A percentile compares a stretch with the other conserved stretches of the same genome.
phyloP scores from a whole-genome alignment of 768 basidiomycete species.

The Erythrobasidium yunnanense region DNA sequence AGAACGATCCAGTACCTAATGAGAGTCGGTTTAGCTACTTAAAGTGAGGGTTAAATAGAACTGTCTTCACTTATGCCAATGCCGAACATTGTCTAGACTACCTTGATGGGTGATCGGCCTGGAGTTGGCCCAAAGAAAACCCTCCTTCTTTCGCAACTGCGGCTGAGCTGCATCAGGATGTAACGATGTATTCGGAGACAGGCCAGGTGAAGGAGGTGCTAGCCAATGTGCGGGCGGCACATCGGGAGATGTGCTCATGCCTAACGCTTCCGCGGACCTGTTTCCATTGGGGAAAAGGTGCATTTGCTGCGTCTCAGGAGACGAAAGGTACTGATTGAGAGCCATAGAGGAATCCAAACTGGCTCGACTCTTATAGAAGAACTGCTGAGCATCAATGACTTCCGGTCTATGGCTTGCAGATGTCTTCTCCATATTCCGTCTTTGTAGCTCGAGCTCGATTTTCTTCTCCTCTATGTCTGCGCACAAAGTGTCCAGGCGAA shows the following conservation, averaged over 20 bases:
- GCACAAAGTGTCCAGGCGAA: conserved; percentile 4
- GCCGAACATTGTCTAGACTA: conserved; percentile 25
- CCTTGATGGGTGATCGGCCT: conserved; percentile 28
- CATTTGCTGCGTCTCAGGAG: background rate
- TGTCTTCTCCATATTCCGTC: background rate
- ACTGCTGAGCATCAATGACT: conserved; percentile 13
- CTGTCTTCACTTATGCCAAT: conserved; percentile 26
- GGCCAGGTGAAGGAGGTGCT: background rate
- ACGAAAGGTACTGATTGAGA: background rate
- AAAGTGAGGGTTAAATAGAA: background rate
- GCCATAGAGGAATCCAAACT: background rate
- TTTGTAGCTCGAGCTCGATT: background rate
- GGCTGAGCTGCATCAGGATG: background rate
- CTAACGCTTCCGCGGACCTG: background rate
- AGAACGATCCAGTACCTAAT: conserved; percentile 30
- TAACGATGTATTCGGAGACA: too few relatives aligned
- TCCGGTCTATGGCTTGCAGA: conserved; percentile 8
- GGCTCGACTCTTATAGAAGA: background rate
- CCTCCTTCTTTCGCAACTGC: conserved; percentile 31
- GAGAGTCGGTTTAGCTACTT: background rate
- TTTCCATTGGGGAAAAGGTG: background rate
- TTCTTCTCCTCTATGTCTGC: conserved; percentile 12
- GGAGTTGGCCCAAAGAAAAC: conserved; percentile 31
- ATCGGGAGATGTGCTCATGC: background rate
- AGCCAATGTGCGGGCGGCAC: background rate